Evolutionary conservation across 768 basidiomycete species (phyloP).

Genomic region (Termitomyces sp.): DNA sequence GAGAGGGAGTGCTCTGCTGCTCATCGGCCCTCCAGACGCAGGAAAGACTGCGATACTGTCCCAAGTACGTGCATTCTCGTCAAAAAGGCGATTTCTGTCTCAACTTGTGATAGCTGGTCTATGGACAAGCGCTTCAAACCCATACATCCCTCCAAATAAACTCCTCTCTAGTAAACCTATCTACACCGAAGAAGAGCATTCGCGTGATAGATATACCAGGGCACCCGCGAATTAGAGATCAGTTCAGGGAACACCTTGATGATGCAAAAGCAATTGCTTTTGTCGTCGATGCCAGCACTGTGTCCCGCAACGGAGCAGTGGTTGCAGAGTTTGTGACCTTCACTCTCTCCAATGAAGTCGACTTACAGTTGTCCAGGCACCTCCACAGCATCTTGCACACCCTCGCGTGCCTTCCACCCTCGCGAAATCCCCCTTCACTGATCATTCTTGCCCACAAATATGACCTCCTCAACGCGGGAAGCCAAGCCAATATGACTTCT

Average conservation of each 20-base stretch:
- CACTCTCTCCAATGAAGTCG: background rate
- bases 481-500: slow-evolving; percentile 28
- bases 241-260: slow-evolving; percentile 60
- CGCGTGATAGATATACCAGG: slow-evolving; percentile 75
- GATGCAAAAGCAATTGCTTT: slow-evolving; percentile 67
- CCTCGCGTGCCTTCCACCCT: slow-evolving; percentile 68
- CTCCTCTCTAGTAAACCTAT: slow-evolving; percentile 39
- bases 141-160: slow-evolving; percentile 80
- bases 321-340: slow-evolving; percentile 70
- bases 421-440: slow-evolving; percentile 53
- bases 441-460: slow-evolving; percentile 73
- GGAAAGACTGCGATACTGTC: slow-evolving; percentile 81
- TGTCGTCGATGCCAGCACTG: slow-evolving; percentile 73
- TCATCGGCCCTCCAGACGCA: slow-evolving; percentile 71
- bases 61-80: slow-evolving; percentile 38
- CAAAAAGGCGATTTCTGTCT: background rate
- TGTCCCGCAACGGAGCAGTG: slow-evolving; percentile 67
- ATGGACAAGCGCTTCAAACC: slow-evolving; percentile 56
- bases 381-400: slow-evolving; percentile 68
- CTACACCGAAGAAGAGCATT: slow-evolving; percentile 36
- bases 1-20: slow-evolving; percentile 56
- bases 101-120: slow-evolving; percentile 52
- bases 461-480: slow-evolving; percentile 56
- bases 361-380: slow-evolving; percentile 40
- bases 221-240: slow-evolving; percentile 75